Base-by-base conservation (phyloP, 139 green algal species). In the Chlorella vulgaris region DNA sequence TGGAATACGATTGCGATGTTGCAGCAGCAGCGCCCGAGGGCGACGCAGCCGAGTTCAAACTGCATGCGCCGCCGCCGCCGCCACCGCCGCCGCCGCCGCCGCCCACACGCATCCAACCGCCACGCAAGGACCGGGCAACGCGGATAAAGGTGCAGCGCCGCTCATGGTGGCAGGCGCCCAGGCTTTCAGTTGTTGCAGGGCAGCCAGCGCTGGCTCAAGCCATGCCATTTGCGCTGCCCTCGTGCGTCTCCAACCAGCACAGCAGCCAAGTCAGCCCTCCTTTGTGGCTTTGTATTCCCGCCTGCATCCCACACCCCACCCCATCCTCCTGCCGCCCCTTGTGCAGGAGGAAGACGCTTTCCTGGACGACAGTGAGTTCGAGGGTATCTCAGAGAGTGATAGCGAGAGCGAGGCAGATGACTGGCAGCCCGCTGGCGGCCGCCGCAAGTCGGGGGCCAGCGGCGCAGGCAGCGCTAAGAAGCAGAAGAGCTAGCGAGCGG, bases 21-120 rank as follows among this genome's bases (percentile, higher is more conserved):
- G 74, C 74, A 21, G 74, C 74, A 70, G 60, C 39, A 15, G 74
- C 74, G 36, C 74, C 74, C 24, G 74, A 81, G n/a, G 74, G 74
- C 1, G 39, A 81, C n/a, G 38, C 74, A 8, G 36, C 51, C 26
- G 73, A 79, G 7, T 79, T 79, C 53, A 60, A 79, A 26, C 53
- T 79, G 73, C 33, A 53, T 24, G 73, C 73, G 73, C 73, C 73
- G 73, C 73, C 73, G 73, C 73, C 73, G 19, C 73, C 71, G 33
- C 73, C 73, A 24, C 73, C 73, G 7, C 51, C 50, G 35, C 53
- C 35, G 35, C 53, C 73, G 18, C 21, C 51, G 26, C 6, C 26
- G 51, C 73, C 73, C 24, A 79, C 73, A 35, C 73, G 73, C 19
- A 35, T 79, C 35, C 73, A 79, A 53, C 73, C 73, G 51, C 24